Evolutionary conservation across 257 asterid genomes (phyloP).

Genomic region (Nicotiana tomentosiformis): DNA sequence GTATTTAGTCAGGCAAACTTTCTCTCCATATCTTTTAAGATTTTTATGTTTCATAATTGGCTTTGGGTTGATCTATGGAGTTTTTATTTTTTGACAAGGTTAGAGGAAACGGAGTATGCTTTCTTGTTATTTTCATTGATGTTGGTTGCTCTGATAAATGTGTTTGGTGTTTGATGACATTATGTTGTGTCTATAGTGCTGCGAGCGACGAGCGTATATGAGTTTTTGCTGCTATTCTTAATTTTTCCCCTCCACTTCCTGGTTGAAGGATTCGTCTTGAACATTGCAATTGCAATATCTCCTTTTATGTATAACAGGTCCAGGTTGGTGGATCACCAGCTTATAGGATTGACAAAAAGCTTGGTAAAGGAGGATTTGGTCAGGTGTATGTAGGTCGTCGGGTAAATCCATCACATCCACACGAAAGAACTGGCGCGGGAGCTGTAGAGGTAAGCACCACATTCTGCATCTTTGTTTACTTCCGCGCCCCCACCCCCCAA

Average conservation of each 20-base stretch:
- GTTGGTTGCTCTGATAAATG: not conserved
- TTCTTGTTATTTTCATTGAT: not conserved
- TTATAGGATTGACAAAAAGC: constrained; percentile 57
- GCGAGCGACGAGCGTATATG: not conserved
- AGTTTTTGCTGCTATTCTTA: not conserved
- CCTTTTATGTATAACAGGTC: constrained; percentile 44
- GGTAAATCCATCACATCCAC: constrained; percentile 49
- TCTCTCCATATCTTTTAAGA: not conserved
- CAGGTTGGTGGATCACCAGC: constrained; percentile 86
- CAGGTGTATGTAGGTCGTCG: constrained; percentile 90
- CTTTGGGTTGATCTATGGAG: not conserved
- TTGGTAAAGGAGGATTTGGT: constrained; percentile 96
- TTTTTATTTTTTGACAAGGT: not conserved
- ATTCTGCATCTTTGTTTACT: not conserved
- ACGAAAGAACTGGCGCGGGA: constrained; percentile 75
- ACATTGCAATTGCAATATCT: not conserved
- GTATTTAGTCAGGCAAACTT: not conserved
- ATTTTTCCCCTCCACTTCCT: not conserved
- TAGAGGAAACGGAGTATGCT: not conserved
- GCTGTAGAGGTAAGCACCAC: constrained; percentile 59
- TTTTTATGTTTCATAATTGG: not conserved
- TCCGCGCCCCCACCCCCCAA: not conserved
- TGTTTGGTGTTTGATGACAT: not conserved
- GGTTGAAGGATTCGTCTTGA: not conserved
- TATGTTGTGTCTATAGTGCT: not conserved